These are phyloP conservation scores for Schoenoplectus triqueter DNA, from an alignment of 202 grass and related monocot species.

Conservation along the genomic window DNA sequence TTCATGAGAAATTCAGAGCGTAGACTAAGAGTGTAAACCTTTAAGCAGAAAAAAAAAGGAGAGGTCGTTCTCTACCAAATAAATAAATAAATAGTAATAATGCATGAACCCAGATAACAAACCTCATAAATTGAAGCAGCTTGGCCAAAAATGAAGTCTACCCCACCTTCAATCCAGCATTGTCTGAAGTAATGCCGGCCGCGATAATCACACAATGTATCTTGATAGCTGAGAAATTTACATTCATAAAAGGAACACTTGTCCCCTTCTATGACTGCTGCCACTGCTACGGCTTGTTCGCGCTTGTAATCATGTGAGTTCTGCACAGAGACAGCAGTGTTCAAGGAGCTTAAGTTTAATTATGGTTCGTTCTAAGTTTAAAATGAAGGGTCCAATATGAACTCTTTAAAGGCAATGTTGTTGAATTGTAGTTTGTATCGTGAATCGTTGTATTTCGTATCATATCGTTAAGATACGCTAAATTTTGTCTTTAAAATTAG, in stretches of 20 bases:
- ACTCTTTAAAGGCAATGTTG: too few species aligned
- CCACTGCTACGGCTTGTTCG: constrained; percentile 39
- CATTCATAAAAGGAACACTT: constrained; percentile 57
- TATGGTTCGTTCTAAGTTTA: not conserved
- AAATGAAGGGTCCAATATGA: not conserved
- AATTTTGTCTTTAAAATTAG: too few species aligned
- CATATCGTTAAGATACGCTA: too few species aligned
- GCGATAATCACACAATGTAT: constrained; percentile 55
- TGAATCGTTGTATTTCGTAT: too few species aligned
- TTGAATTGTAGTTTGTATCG: too few species aligned
- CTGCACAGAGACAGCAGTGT: constrained; percentile 12
- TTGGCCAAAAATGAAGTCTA: constrained; percentile 79
- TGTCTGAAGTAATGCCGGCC: constrained; percentile 64
- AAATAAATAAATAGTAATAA: too few species aligned
- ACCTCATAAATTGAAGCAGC: constrained; percentile 66
- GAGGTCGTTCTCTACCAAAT: not conserved
- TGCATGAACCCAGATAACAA: not conserved
- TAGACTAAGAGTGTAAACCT: not conserved
- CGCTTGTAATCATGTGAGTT: constrained; percentile 41
- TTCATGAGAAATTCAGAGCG: not conserved
- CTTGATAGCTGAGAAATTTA: constrained; percentile 57
- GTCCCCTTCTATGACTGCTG: constrained; percentile 60
- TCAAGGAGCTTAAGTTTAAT: not conserved
- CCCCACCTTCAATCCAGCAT: constrained; percentile 57
- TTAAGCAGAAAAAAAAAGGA: not conserved